Evolutionary conservation across 148 eudicot species (phyloP).

Genomic region (Camellia granthamiana): DNA sequence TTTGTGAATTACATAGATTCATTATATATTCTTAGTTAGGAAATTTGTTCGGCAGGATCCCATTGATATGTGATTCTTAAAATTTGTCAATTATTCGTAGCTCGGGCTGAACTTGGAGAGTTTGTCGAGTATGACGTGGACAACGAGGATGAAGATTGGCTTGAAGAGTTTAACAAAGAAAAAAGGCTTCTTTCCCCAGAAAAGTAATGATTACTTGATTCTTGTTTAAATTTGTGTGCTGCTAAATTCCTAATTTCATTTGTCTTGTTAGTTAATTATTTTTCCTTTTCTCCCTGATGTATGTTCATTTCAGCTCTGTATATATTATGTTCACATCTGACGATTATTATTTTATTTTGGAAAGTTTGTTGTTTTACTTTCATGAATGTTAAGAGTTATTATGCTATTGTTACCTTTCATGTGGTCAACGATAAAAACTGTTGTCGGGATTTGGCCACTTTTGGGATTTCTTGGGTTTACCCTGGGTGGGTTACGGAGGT

Average conservation of each 20-base stretch:
- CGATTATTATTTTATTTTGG: background rate
- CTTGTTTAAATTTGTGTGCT: background rate
- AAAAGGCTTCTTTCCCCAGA: conserved; percentile 61
- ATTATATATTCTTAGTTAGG: background rate
- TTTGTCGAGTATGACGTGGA: conserved; percentile 96
- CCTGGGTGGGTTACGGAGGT: background rate
- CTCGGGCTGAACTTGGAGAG: conserved; percentile 92
- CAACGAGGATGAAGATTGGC: conserved; percentile 97
- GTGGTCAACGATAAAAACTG: too few relatives aligned
- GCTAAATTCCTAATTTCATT: background rate
- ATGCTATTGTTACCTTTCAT: too few relatives aligned
- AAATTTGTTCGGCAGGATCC: background rate
- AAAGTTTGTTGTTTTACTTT: too few relatives aligned
- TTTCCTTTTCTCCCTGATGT: background rate
- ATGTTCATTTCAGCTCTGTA: background rate
- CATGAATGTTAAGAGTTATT: background rate
- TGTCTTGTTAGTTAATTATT: background rate
- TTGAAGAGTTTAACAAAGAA: conserved; percentile 67
- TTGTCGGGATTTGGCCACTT: too few relatives aligned
- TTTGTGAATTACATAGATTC: conserved; percentile 23
- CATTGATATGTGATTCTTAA: conserved; percentile 4
- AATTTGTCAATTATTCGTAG: conserved; percentile 41
- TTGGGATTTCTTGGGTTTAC: background rate
- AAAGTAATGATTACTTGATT: conserved; percentile 40
- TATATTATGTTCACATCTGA: background rate